phyloP scores from a whole-genome alignment of 768 basidiomycete species.

The Grammothele lineata region DNA sequence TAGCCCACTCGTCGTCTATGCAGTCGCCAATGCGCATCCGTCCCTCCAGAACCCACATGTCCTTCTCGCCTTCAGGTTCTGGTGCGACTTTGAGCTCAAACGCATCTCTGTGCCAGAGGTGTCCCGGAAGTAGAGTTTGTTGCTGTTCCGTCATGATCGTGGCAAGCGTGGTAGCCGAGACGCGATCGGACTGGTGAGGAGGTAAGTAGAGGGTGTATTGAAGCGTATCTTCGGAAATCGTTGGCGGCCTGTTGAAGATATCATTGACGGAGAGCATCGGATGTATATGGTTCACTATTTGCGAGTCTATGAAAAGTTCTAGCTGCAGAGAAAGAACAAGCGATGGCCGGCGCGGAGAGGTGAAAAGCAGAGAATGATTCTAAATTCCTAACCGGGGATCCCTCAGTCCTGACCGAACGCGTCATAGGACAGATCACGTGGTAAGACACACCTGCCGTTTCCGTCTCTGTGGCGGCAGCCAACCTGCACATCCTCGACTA shows the following conservation, averaged over 20 bases:
- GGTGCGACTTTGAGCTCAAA: constrained; percentile 71
- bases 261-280: constrained; percentile 31
- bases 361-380: too few species aligned
- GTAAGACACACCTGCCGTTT: constrained; percentile 9
- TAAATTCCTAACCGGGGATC: not conserved
- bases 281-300: too few species aligned
- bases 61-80: constrained; percentile 39
- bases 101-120: constrained; percentile 82
- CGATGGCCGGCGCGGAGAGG: too few species aligned
- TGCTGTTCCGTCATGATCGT: constrained; percentile 59
- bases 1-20: constrained; percentile 98
- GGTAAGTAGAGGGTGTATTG: constrained; percentile 72
- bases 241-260: constrained; percentile 69
- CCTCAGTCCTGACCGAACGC: not conserved
- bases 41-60: constrained; percentile 63
- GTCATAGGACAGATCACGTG: constrained; percentile 12
- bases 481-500: not conserved
- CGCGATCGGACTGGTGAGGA: constrained; percentile 47
- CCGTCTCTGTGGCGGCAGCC: constrained; percentile 1
- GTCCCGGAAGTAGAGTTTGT: constrained; percentile 49
- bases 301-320: too few species aligned
- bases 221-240: constrained; percentile 84
- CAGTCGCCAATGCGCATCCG: constrained; percentile 91
- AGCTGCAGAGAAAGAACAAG: too few species aligned
- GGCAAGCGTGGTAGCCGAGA: constrained; percentile 60